Percentiles rank a stretch among this genome's conserved stretches.
Conservation (phyloP, 2,329 filamentous ascomycete genomes). For the Byssoonygena ceratinophila region DNA sequence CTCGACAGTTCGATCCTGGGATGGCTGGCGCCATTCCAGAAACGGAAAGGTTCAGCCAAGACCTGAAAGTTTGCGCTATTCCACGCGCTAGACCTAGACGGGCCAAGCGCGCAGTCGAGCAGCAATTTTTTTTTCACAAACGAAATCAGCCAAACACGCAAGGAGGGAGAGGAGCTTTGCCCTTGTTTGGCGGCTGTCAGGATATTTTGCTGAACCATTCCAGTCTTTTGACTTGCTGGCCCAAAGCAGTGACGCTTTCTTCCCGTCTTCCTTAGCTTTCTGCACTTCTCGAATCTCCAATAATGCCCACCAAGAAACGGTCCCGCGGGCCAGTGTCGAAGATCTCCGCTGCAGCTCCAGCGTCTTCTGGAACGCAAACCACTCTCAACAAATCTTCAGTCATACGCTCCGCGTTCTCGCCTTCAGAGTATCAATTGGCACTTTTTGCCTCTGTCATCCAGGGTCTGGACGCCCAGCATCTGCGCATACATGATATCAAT, state of each 20-base stretch:
- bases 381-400: constrained; percentile 39
- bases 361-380: constrained; percentile 28
- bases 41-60: not conserved
- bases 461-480: constrained; percentile 42
- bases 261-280: not conserved
- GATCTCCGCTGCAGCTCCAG: constrained; percentile 34
- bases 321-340: constrained; percentile 36
- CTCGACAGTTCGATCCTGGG: no score
- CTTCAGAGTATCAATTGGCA: constrained; percentile 42
- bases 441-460: constrained; percentile 46
- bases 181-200: not conserved
- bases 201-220: not conserved
- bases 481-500: constrained; percentile 43
- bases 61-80: no score
- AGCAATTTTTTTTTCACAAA: constrained; percentile 14
- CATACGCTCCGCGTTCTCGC: constrained; percentile 42
- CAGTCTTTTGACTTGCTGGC: not conserved
- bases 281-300: constrained; percentile 12
- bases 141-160: not conserved
- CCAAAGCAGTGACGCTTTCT: not conserved
- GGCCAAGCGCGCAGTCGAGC: constrained; percentile 8
- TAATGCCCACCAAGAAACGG: constrained; percentile 39
- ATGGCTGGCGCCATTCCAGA: not conserved
- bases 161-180: constrained; percentile 6
- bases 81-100: constrained; percentile 7